These are phyloP conservation scores for Gossypium laxum DNA, from an alignment of 441 rosid genomes.

Conservation along the genomic window DNA sequence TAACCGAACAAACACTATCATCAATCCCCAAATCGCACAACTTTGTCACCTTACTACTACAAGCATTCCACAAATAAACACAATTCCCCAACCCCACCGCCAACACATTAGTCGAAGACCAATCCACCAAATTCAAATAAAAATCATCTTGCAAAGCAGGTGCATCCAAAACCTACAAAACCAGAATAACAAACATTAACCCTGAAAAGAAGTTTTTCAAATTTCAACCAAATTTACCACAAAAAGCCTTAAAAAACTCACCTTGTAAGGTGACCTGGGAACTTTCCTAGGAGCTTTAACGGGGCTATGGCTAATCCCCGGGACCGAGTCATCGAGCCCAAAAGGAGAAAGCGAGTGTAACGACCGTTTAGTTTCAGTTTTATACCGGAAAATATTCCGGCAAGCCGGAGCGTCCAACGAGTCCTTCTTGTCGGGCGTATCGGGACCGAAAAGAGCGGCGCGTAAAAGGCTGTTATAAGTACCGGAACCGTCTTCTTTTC, in stretches of 20 bases:
- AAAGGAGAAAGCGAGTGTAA: slow-evolving; percentile 59
- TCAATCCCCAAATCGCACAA: slow-evolving; percentile 78
- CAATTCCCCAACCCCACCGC: slow-evolving; percentile 89
- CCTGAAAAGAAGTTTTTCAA: neutral
- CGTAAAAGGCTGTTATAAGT: slow-evolving; percentile 61
- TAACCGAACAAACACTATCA: slow-evolving; percentile 85
- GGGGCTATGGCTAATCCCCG: slow-evolving; percentile 49
- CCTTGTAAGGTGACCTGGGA: slow-evolving; percentile 82
- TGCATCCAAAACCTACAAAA: slow-evolving; percentile 77
- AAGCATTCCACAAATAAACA: slow-evolving; percentile 96
- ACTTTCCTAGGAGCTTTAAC: slow-evolving; percentile 77
- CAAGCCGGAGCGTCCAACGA: slow-evolving; percentile 26
- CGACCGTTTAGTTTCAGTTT: slow-evolving; percentile 62
- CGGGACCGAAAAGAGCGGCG: slow-evolving; percentile 66
- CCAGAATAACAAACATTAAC: slow-evolving; percentile 8
- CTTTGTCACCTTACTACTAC: slow-evolving; percentile 90
- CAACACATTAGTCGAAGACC: slow-evolving; percentile 85
- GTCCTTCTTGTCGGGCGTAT: slow-evolving; percentile 68
- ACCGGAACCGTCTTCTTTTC: slow-evolving; percentile 54
- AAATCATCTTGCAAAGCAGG: slow-evolving; percentile 96
- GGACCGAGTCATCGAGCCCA: slow-evolving; percentile 43
- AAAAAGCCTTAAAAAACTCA: slow-evolving; percentile 15
- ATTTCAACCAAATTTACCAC: neutral
- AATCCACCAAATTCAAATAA: slow-evolving; percentile 86
- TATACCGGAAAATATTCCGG: slow-evolving; percentile 71